Base-by-base conservation (phyloP, 2,329 filamentous ascomycete species). In the Neonectria ditissima region DNA sequence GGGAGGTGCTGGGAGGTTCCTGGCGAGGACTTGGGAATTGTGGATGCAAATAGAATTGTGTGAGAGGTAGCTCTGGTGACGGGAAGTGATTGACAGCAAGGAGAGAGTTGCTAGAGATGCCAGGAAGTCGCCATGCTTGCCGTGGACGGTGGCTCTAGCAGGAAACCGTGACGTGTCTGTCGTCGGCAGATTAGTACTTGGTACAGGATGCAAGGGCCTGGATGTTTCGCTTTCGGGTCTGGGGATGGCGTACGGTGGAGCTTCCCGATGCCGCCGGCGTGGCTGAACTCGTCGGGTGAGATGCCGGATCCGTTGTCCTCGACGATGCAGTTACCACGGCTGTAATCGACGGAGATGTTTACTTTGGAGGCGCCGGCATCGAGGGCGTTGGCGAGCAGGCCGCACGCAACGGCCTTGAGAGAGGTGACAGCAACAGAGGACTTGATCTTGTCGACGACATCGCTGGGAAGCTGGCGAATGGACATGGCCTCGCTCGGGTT, bases 241-340 rank as follows among this genome's bases (percentile, higher is more conserved):
- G 50, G 47, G 37, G 54, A 54, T 65, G 43, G 80, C 88, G 72
- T 80, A 95, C 92, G 88, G 75, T 96, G 87, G 54, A 87, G 80
- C 78, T 89, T 92, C 24, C 89, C 91, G 18, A 97, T 81, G 0
- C 92, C 91, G 5, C 93, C 93, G 48, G 80, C 76, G 3, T 86
- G 81, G n/a, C 74, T 74, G 71, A 98, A 97, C 69, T 97, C 94
- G 2, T 77, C 73, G 1, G 91, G 87, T 1, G 82, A 76, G 48
- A 99, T 97, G 0, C 96, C 96, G 16, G 82, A 60, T 1, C 96
- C 96, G 78, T 98, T 86, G 75, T 99, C 96, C 73, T 97, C 92
- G 5, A 97, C 86, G 0, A 85, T 83, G 77, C 94, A 97, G 69
- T 86, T 88, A 5, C 94, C 95, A 24, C 90, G 89, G 56, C 80